Conservation (phyloP, 345 rosid species). For the Combretum micranthum region DNA sequence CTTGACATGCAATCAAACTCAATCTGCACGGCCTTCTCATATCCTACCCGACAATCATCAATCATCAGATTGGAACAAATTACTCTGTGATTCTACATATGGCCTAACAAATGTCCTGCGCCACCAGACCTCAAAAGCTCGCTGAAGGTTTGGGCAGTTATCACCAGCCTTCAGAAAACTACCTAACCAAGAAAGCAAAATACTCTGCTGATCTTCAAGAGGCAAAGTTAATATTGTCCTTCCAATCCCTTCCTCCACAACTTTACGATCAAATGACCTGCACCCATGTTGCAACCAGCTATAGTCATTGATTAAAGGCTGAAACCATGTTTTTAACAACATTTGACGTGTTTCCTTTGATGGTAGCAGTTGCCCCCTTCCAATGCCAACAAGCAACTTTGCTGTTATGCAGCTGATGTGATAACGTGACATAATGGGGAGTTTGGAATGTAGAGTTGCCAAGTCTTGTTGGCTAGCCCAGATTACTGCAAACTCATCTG, state of each 20-base stretch:
- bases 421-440: constrained; percentile 67
- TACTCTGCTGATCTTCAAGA: constrained; percentile 83
- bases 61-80: constrained; percentile 21
- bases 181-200: constrained; percentile 76
- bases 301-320: constrained; percentile 87
- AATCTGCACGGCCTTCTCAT: not conserved
- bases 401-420: constrained; percentile 83
- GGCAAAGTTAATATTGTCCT: constrained; percentile 89
- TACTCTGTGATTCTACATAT: constrained; percentile 38
- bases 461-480: constrained; percentile 85
- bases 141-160: constrained; percentile 92
- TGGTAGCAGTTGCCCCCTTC: constrained; percentile 86
- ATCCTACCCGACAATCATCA: constrained; percentile 17
- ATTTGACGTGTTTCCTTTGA: constrained; percentile 66
- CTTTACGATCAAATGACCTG: constrained; percentile 79
- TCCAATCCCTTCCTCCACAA: constrained; percentile 94
- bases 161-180: constrained; percentile 77
- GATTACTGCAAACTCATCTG: constrained; percentile 65
- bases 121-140: constrained; percentile 99
- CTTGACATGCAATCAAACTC: constrained; percentile 1
- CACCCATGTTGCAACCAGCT: constrained; percentile 90
- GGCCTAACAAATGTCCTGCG: constrained; percentile 85
- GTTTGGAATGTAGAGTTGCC: constrained; percentile 55
- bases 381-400: constrained; percentile 76
- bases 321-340: constrained; percentile 78